Evolutionary conservation across 2,329 filamentous ascomycete genomes (phyloP), one percentile per base, ranked within the genome.

Genomic region (Aspergillus tamarii): DNA sequence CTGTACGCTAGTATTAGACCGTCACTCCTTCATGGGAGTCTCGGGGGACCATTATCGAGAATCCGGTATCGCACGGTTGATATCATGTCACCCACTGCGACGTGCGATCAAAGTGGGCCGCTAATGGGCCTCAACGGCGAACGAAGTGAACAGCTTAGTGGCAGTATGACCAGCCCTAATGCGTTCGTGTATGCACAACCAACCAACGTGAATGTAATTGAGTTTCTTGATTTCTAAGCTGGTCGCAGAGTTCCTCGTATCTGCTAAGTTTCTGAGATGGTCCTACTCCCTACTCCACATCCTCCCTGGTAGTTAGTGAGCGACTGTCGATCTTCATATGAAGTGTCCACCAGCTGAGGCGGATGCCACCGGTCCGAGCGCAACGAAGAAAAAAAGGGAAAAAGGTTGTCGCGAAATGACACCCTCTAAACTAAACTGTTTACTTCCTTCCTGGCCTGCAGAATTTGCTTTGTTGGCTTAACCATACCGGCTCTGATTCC

Each of bases 311-410:
- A 36, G 30, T 54, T 36, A 23, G n/a, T 16, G 52, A 54, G 28
- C 30, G 32, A 54, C 19, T 23, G 52, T 54, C 28, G 52, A 54
- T 54, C 52, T 54, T 54, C 30, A 54, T 54, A 34, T 23, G 28
- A 36, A 32, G 16, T 54, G 19, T 12, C 30, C 52, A 1, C 30
- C 30, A 23, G 30, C 30, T 36, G 52, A 54, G 12, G 10, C 8
- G 21, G 14, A 23, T 54, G 19, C 14, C 21, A 23, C 32, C 32
- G 46, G 23, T 36, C 52, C 30, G 11, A 36, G 23, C 28, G 32
- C 9, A 21, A 14, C 11, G 32, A 36, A 14, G 16, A 12, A 23
- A 36, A 21, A 21, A 11, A 7, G 32, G 5, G 3, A 14, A 36
- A 36, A 23, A 23, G n/a, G 21, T 6, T 21, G n/a, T 30, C 7